Percentiles rank a stretch among this genome's conserved stretches.
phyloP scores from a whole-genome alignment of 257 asterid species.

The Linderniella brevidens region DNA sequence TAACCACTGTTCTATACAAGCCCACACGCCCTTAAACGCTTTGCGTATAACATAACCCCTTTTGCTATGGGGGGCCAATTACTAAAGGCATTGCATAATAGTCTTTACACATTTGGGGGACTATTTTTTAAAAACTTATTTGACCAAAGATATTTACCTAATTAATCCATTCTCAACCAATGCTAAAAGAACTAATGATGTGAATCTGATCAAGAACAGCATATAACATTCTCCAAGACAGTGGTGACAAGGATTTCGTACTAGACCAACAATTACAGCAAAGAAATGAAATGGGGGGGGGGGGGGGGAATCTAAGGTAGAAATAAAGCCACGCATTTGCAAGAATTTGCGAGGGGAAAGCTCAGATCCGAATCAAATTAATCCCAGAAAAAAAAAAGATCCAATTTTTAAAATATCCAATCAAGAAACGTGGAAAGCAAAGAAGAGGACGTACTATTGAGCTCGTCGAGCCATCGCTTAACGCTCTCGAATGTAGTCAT shows the following conservation, averaged over 20 bases:
- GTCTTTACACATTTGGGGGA: no score
- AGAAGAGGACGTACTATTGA: slow-evolving; percentile 29
- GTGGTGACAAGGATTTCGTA: not conserved
- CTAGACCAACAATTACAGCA: no score
- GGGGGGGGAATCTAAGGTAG: no score
- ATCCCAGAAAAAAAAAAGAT: not conserved
- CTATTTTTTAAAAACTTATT: no score
- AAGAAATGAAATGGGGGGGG: no score
- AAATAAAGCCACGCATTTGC: not conserved
- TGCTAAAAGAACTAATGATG: not conserved
- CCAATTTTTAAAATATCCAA: no score
- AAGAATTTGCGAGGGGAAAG: not conserved
- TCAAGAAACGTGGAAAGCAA: not conserved
- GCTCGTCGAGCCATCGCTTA: slow-evolving; percentile 75
- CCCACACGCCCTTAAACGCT: no score
- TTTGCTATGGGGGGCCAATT: no score
- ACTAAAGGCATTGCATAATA: no score
- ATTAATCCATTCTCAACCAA: slow-evolving; percentile 1
- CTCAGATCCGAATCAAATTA: not conserved
- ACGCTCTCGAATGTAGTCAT: slow-evolving; percentile 38
- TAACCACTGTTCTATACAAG: no score
- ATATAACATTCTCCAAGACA: not conserved
- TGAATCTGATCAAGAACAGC: not conserved
- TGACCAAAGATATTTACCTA: no score
- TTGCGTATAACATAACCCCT: no score